Evolutionary conservation across 2,329 filamentous ascomycete genomes (phyloP).

Genomic region (Epichloe elymi): DNA sequence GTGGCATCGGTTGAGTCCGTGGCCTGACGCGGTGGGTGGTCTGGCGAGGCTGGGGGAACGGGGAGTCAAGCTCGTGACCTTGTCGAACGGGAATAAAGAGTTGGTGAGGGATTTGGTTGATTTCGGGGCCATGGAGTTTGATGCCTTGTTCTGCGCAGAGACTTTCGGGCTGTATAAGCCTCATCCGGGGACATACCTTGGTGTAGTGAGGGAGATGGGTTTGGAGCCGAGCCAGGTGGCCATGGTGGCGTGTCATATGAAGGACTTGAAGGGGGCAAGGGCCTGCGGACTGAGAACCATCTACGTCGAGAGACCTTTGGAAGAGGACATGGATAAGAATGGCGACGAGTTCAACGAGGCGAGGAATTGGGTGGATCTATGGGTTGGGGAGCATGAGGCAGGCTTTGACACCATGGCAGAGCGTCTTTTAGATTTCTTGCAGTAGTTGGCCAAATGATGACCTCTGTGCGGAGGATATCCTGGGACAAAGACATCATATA

Average conservation of each 20-base stretch:
- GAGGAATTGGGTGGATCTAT: conserved; percentile 29
- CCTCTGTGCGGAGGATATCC: neutral
- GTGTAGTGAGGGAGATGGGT: conserved; percentile 47
- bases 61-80: conserved; percentile 44
- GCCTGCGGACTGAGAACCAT: conserved; percentile 52
- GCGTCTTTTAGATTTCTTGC: conserved; percentile 12
- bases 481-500: neutral
- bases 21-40: conserved; percentile 48
- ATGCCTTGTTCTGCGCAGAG: conserved; percentile 50
- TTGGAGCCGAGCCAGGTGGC: conserved; percentile 48
- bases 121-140: conserved; percentile 48
- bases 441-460: neutral
- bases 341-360: conserved; percentile 37
- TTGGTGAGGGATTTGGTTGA: conserved; percentile 52
- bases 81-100: conserved; percentile 61
- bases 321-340: conserved; percentile 48
- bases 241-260: conserved; percentile 66
- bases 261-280: conserved; percentile 55
- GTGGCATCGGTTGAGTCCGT: conserved; percentile 63
- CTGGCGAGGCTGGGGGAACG: conserved; percentile 37
- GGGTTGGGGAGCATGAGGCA: conserved; percentile 20
- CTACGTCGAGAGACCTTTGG: conserved; percentile 55
- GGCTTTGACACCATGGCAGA: conserved; percentile 20
- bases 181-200: conserved; percentile 51
- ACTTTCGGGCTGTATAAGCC: conserved; percentile 68